Conservation (phyloP, 2,329 filamentous ascomycete genomes). For the Colletotrichum costaricense region DNA sequence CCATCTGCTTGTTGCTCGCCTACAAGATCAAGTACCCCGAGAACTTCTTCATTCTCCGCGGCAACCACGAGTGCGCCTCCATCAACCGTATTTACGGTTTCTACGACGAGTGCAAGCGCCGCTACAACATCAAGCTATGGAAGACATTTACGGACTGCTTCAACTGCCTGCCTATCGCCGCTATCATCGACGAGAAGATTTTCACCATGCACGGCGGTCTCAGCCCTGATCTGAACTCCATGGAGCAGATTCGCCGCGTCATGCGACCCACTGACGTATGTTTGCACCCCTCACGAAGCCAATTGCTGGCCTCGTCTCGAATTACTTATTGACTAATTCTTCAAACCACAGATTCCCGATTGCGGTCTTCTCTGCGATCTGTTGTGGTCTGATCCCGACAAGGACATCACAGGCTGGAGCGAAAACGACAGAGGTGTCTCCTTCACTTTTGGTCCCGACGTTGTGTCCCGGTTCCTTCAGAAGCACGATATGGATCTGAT, state of each 20-base stretch:
- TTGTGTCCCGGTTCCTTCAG: constrained; percentile 96
- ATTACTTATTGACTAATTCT: background rate
- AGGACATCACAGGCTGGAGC: constrained; percentile 99
- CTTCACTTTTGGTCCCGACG: constrained; percentile 97
- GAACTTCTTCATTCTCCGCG: constrained; percentile 98
- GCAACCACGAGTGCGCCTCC: constrained; percentile 98
- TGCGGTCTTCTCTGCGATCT: constrained; percentile 97
- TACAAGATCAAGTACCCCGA: constrained; percentile 99
- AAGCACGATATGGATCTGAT: constrained; percentile 99
- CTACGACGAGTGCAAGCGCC: constrained; percentile 99
- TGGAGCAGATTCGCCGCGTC: constrained; percentile 99
- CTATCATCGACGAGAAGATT: constrained; percentile 99
- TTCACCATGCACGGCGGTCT: constrained; percentile 99
- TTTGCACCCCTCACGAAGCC: constrained; percentile 42
- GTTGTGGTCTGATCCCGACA: constrained; percentile 98
- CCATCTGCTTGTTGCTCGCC: constrained; percentile 93
- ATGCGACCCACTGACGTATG: constrained; percentile 99
- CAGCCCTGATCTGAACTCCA: constrained; percentile 97
- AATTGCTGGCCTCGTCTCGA: constrained; percentile 6
- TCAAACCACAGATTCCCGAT: constrained; percentile 84
- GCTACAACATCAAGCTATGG: constrained; percentile 99
- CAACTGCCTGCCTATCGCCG: constrained; percentile 97
- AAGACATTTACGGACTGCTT: constrained; percentile 99
- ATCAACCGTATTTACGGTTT: constrained; percentile 99
- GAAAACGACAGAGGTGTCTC: constrained; percentile 99